Evolutionary conservation across 2,329 filamentous ascomycete genomes (phyloP).

Genomic region (Fusarium virguliforme): DNA sequence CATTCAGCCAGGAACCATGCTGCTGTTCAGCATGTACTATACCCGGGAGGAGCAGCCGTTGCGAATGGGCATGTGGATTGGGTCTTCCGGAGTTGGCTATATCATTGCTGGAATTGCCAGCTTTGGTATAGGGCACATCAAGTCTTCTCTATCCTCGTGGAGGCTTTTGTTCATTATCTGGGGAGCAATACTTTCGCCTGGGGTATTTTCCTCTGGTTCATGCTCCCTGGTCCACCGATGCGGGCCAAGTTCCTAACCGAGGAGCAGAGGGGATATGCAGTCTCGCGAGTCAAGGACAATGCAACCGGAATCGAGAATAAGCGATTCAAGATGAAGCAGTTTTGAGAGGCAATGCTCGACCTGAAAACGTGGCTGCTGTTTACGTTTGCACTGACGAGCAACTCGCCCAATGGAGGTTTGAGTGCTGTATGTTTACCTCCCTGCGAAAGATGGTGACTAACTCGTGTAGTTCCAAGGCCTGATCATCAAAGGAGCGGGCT

Average conservation of each 20-base stretch:
- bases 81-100: slow-evolving; percentile 36
- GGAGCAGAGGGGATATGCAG: slow-evolving; percentile 63
- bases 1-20: slow-evolving; percentile 39
- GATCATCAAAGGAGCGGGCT: slow-evolving; percentile 46
- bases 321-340: slow-evolving; percentile 63
- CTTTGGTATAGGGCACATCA: slow-evolving; percentile 44
- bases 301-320: slow-evolving; percentile 70
- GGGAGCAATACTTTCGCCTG: slow-evolving; percentile 58
- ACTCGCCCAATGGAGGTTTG: slow-evolving; percentile 70
- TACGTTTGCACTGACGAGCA: slow-evolving; percentile 65
- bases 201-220: slow-evolving; percentile 69
- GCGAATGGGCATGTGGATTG: slow-evolving; percentile 44
- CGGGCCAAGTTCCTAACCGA: slow-evolving; percentile 65
- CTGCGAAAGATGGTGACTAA: slow-evolving; percentile 25
- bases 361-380: slow-evolving; percentile 74
- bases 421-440: slow-evolving; percentile 25
- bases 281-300: slow-evolving; percentile 66
- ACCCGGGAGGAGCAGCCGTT: slow-evolving; percentile 38
- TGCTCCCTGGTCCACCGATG: slow-evolving; percentile 69
- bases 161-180: slow-evolving; percentile 40
- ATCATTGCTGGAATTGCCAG: slow-evolving; percentile 44
- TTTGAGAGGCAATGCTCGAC: slow-evolving; percentile 65
- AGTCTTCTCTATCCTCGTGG: slow-evolving; percentile 27
- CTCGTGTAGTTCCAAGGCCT: slow-evolving; percentile 43
- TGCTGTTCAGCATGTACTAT: slow-evolving; percentile 45